phyloP scores from a whole-genome alignment of 768 basidiomycete genomes.

The Tulasnella sp. region DNA sequence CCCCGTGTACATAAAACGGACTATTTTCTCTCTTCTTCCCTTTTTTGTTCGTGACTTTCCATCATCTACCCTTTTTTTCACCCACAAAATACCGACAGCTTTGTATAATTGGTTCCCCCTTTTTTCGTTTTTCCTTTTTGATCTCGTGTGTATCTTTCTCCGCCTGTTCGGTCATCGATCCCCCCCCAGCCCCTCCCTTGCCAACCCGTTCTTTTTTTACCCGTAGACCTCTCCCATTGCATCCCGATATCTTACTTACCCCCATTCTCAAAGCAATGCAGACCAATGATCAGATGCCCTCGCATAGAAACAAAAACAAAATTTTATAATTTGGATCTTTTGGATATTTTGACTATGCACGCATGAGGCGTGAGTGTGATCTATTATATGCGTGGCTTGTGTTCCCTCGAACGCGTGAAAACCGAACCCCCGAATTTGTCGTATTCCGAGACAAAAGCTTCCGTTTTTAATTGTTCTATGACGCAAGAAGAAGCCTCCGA shows the following conservation, averaged over 20 bases:
- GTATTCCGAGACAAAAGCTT: too few species aligned
- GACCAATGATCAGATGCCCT: neutral
- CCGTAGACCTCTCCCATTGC: constrained; percentile 1
- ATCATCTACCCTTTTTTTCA: neutral
- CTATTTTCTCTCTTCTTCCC: neutral
- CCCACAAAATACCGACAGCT: neutral
- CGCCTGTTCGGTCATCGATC: neutral
- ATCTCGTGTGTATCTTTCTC: neutral
- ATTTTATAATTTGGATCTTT: neutral
- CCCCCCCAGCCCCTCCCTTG: neutral
- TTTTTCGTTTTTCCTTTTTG: neutral
- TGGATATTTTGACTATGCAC: too few species aligned
- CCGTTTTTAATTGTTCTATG: too few species aligned
- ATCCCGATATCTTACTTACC: neutral
- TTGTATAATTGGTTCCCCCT: neutral
- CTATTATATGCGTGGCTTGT: too few species aligned
- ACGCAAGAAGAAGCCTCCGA: too few species aligned
- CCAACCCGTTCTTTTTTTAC: neutral
- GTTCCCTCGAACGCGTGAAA: too few species aligned
- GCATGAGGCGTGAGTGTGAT: too few species aligned
- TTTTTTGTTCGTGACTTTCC: neutral
- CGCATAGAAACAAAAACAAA: neutral
- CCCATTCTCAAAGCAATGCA: neutral
- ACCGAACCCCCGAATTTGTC: too few species aligned
- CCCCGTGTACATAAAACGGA: constrained; percentile 1